These are phyloP conservation scores for Hypoxylon cercidicola DNA, from an alignment of 495 filamentous ascomycete species.

Conservation along the genomic window DNA sequence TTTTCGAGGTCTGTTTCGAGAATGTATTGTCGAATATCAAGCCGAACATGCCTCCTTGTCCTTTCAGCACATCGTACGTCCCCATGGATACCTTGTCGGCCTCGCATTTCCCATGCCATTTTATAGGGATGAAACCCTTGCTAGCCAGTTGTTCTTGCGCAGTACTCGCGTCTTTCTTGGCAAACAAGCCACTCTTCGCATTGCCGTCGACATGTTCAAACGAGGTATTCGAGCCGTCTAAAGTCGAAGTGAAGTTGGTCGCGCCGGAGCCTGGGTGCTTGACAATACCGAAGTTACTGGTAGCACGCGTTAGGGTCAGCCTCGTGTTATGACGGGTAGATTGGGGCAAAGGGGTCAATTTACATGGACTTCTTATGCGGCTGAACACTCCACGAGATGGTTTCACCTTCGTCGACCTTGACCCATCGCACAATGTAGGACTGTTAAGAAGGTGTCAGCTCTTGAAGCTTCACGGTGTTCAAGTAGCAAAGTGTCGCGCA, in stretches of 20 bases:
- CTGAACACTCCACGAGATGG: slow-evolving; percentile 97
- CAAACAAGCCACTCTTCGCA: slow-evolving; percentile 49
- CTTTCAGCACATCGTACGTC: slow-evolving; percentile 77
- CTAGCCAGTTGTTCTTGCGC: slow-evolving; percentile 83
- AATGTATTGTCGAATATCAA: slow-evolving; percentile 99
- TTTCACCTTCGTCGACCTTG: slow-evolving; percentile 84
- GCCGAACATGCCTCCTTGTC: slow-evolving; percentile 91
- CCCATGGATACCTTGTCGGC: slow-evolving; percentile 95
- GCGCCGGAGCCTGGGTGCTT: slow-evolving; percentile 85
- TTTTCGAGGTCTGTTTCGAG: slow-evolving; percentile 94
- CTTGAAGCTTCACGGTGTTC: neutral
- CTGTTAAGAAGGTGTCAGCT: slow-evolving; percentile 57
- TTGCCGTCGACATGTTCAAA: slow-evolving; percentile 56
- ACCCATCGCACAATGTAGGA: slow-evolving; percentile 99
- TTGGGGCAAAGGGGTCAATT: slow-evolving; percentile 27
- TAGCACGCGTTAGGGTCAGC: slow-evolving; percentile 11
- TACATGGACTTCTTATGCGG: slow-evolving; percentile 96
- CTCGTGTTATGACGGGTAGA: slow-evolving; percentile 2
- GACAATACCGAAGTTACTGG: slow-evolving; percentile 92
- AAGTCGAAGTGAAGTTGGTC: slow-evolving; percentile 54
- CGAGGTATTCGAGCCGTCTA: slow-evolving; percentile 50
- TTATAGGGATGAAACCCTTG: slow-evolving; percentile 85
- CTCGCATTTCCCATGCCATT: slow-evolving; percentile 94
- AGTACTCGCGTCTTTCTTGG: slow-evolving; percentile 64
- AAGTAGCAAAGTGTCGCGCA: slow-evolving; percentile 2